Evolutionary conservation across 2,329 filamentous ascomycete species (phyloP).

Genomic region (Berkeleyomyces rouxiae): DNA sequence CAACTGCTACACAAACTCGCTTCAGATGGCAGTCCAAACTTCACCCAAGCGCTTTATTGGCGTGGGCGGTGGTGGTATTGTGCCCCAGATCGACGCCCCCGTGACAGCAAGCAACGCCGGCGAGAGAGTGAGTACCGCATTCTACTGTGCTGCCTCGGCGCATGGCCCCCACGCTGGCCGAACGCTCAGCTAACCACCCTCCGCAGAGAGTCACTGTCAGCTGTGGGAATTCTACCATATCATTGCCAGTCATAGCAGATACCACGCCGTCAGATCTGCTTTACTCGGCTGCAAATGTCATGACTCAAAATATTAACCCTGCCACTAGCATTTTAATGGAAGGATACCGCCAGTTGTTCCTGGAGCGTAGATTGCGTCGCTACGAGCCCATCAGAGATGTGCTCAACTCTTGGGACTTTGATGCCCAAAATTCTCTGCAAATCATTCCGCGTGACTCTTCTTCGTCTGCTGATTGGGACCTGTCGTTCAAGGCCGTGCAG

Average conservation of each 20-base stretch:
- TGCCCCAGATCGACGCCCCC: constrained; percentile 52
- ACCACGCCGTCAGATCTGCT: constrained; percentile 64
- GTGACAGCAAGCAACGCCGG: constrained; percentile 65
- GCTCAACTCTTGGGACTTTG: constrained; percentile 82
- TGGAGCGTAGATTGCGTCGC: constrained; percentile 66
- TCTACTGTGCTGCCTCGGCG: neutral
- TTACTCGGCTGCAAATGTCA: constrained; percentile 43
- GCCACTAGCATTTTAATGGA: constrained; percentile 59
- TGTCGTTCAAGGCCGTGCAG: constrained; percentile 50
- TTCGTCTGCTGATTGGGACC: constrained; percentile 37
- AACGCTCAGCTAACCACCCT: constrained; percentile 1
- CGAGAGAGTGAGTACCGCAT: constrained; percentile 43
- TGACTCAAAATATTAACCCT: constrained; percentile 48
- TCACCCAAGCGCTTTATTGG: constrained; percentile 23
- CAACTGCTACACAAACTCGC: constrained; percentile 6
- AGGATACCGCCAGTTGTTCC: constrained; percentile 54
- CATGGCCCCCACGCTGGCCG: neutral
- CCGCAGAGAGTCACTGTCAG: constrained; percentile 51
- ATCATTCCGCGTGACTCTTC: constrained; percentile 45
- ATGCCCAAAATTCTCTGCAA: constrained; percentile 54
- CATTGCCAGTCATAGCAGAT: constrained; percentile 54
- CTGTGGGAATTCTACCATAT: constrained; percentile 51
- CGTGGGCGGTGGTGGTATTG: constrained; percentile 29
- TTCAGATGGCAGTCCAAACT: constrained; percentile 14
- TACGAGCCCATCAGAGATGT: constrained; percentile 80